Evolutionary conservation across 75 land plant species (phyloP).

Genomic region (Pinus albicaulis): DNA sequence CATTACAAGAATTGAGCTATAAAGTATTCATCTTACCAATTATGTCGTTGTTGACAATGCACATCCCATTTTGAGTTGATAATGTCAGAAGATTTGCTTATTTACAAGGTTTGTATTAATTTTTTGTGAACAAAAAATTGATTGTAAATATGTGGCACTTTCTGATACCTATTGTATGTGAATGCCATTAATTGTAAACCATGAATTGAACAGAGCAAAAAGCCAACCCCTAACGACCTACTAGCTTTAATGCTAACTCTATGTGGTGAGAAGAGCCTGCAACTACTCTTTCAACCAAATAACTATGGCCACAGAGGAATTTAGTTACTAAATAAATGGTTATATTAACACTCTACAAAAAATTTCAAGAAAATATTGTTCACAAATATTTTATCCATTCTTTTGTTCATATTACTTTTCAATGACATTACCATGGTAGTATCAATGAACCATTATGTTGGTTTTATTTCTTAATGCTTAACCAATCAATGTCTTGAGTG

Average conservation of each 20-base stretch:
- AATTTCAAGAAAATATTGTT: not conserved
- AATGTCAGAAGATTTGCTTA: not conserved
- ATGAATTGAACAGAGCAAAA: conserved; percentile 22
- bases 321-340: conserved; percentile 26
- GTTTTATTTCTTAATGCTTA: not conserved
- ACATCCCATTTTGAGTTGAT: conserved; percentile 22
- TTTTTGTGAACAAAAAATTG: not conserved
- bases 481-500: not conserved
- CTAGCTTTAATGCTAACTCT: conserved; percentile 6
- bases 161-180: conserved; percentile 14
- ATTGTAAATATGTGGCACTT: not conserved
- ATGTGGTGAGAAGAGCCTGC: conserved; percentile 17
- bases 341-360: conserved; percentile 18
- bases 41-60: conserved; percentile 8
- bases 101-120: not conserved
- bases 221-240: conserved; percentile 22
- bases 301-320: conserved; percentile 24
- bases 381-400: not conserved
- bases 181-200: conserved; percentile 18
- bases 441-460: not conserved
- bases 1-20: not conserved
- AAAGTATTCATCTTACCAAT: not conserved
- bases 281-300: conserved; percentile 20
- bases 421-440: not conserved
- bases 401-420: not conserved